phyloP scores from a whole-genome alignment of 2,329 filamentous ascomycete species.

The Huntiella moniliformis region DNA sequence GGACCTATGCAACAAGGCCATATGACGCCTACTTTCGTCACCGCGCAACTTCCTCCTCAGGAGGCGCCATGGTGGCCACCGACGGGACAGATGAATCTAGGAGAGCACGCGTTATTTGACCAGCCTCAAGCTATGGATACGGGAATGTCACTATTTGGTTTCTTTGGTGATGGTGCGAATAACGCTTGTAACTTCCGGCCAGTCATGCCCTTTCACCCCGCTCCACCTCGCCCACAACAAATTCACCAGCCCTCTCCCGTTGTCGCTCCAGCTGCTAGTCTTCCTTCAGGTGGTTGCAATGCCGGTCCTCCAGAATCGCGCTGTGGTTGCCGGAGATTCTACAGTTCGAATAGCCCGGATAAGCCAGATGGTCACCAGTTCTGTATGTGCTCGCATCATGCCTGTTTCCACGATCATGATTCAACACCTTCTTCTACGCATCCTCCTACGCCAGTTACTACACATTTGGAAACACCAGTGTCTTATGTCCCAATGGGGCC shows the following conservation, averaged over 20 bases:
- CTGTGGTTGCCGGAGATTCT: slow-evolving; percentile 44
- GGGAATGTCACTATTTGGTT: too few species aligned
- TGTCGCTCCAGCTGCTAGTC: slow-evolving; percentile 14
- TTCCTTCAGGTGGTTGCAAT: slow-evolving; percentile 37
- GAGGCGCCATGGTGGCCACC: slow-evolving; percentile 7
- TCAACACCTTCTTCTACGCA: background rate
- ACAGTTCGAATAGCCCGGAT: slow-evolving; percentile 18
- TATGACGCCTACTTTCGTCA: slow-evolving; percentile 3
- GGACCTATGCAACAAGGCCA: too few species aligned
- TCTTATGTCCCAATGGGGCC: slow-evolving; percentile 14
- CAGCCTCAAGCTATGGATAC: too few species aligned
- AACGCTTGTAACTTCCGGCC: too few species aligned
- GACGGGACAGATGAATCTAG: too few species aligned
- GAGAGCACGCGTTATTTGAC: too few species aligned
- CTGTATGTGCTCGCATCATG: slow-evolving; percentile 46
- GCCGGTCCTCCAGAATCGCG: slow-evolving; percentile 31
- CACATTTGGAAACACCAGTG: slow-evolving; percentile 13
- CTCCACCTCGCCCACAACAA: slow-evolving; percentile 15
- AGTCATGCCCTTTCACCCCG: slow-evolving; percentile 7
- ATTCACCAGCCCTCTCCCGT: slow-evolving; percentile 14
- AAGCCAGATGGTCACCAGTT: slow-evolving; percentile 29
- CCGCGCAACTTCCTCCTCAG: slow-evolving; percentile 2
- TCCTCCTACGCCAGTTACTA: background rate
- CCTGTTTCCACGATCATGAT: slow-evolving; percentile 39
- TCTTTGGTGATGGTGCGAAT: too few species aligned